phyloP scores from a whole-genome alignment of 202 grass and related monocot species.

The Schoenoplectus tabernaemontani region DNA sequence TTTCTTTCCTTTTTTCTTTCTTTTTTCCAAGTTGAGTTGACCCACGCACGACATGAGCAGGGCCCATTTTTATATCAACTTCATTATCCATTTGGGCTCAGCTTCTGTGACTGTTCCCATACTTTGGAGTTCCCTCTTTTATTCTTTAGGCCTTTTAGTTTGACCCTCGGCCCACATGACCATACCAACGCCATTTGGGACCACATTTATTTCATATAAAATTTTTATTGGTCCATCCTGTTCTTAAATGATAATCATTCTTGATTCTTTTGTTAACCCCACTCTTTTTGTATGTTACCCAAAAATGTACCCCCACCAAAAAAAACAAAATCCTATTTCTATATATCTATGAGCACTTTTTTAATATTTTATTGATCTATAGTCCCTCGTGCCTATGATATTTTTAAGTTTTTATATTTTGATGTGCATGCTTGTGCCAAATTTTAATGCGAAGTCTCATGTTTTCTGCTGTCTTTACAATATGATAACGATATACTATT shows the following conservation, averaged over 20 bases:
- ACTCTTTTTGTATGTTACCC: not conserved
- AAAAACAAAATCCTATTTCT: not conserved
- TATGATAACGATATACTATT: not conserved
- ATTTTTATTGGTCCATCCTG: not conserved
- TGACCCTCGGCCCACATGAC: not conserved
- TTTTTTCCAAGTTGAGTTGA: not conserved
- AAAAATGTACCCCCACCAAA: not conserved
- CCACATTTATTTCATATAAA: not conserved
- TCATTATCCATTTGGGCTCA: constrained; percentile 4
- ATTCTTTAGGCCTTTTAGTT: constrained; percentile 14
- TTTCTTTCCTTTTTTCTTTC: too few relatives aligned
- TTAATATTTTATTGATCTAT: not conserved
- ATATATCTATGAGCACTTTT: not conserved
- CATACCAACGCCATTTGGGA: not conserved
- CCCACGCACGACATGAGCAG: not conserved
- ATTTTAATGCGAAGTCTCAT: not conserved
- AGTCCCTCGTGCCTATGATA: not conserved
- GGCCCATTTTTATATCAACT: not conserved
- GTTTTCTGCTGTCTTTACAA: not conserved
- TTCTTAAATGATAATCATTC: not conserved
- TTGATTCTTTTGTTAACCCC: not conserved
- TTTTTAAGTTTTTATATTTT: not conserved
- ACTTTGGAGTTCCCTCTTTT: constrained; percentile 1
- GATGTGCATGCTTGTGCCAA: not conserved
- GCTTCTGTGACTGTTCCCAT: not conserved